Conservation (phyloP, 2,329 filamentous ascomycete genomes). For the Laburnicola sp. region DNA sequence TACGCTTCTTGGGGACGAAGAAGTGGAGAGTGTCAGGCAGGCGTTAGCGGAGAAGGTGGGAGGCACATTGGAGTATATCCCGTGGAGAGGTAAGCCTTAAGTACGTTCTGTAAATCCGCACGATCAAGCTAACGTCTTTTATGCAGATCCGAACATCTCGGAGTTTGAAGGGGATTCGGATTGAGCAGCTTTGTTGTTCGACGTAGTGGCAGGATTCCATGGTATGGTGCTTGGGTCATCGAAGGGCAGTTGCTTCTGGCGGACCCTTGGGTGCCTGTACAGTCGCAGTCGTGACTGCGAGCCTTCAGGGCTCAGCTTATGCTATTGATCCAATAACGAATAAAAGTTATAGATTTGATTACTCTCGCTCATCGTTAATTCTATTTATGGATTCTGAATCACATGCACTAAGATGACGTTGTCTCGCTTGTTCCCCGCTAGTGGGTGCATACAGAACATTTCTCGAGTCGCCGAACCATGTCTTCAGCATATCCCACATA, state of each 20-base stretch:
- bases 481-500: not conserved
- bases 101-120: not conserved
- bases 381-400: not conserved
- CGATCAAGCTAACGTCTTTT: not conserved
- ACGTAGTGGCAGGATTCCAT: not conserved
- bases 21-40: slow-evolving; percentile 45
- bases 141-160: slow-evolving; percentile 12
- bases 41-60: slow-evolving; percentile 46
- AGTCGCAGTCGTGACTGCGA: too few species aligned
- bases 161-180: slow-evolving; percentile 20
- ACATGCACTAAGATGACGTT: slow-evolving; percentile 9
- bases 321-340: not conserved
- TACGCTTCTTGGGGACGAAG: slow-evolving; percentile 45
- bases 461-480: slow-evolving; percentile 11
- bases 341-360: not conserved
- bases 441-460: slow-evolving; percentile 23
- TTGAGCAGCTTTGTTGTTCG: slow-evolving; percentile 3
- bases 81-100: slow-evolving; percentile 47
- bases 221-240: too few species aligned
- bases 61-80: slow-evolving; percentile 50
- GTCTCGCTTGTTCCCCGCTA: slow-evolving; percentile 27
- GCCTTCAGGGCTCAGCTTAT: too few species aligned
- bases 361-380: too few species aligned
- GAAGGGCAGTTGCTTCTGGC: too few species aligned
- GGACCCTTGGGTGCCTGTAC: too few species aligned